Evolutionary conservation across 2,329 filamentous ascomycete genomes (phyloP).

Genomic region (Emmonsia crescens): DNA sequence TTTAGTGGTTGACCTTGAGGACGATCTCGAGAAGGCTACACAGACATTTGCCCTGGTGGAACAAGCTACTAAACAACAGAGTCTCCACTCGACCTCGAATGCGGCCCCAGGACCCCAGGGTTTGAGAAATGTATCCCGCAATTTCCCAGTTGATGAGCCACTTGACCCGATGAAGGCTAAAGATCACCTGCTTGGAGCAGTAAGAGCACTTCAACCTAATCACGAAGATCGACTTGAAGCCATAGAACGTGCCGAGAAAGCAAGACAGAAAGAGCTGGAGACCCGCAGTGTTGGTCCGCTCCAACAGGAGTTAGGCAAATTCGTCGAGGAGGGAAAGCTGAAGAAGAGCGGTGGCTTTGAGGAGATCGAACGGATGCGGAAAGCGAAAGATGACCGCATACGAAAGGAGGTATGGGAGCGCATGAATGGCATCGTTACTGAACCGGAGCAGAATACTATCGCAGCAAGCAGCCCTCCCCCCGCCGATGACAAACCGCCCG

Average conservation of each 20-base stretch:
- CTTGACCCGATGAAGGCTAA: constrained; percentile 72
- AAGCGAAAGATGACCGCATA: constrained; percentile 76
- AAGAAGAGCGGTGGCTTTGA: constrained; percentile 96
- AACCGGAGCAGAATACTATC: constrained; percentile 34
- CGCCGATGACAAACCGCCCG: background rate
- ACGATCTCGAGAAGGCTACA: constrained; percentile 87
- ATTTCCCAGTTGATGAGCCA: constrained; percentile 39
- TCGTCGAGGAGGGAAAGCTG: constrained; percentile 80
- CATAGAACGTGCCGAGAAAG: constrained; percentile 91
- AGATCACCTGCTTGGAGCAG: constrained; percentile 83
- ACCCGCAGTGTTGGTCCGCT: constrained; percentile 63
- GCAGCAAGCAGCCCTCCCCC: constrained; percentile 11
- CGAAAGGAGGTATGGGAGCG: constrained; percentile 60
- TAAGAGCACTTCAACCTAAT: constrained; percentile 85
- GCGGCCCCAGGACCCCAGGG: constrained; percentile 33
- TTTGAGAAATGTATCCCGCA: constrained; percentile 42
- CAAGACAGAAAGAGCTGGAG: constrained; percentile 78
- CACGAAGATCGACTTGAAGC: constrained; percentile 88
- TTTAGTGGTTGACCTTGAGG: constrained; percentile 78
- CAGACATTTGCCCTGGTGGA: constrained; percentile 93
- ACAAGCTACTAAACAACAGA: constrained; percentile 95
- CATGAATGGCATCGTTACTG: constrained; percentile 41
- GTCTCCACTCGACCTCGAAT: constrained; percentile 47
- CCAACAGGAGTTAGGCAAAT: constrained; percentile 71
- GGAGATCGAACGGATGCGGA: constrained; percentile 76